Conservation (phyloP, 805 yeast species). For the Wickerhamiella shivajii region DNA sequence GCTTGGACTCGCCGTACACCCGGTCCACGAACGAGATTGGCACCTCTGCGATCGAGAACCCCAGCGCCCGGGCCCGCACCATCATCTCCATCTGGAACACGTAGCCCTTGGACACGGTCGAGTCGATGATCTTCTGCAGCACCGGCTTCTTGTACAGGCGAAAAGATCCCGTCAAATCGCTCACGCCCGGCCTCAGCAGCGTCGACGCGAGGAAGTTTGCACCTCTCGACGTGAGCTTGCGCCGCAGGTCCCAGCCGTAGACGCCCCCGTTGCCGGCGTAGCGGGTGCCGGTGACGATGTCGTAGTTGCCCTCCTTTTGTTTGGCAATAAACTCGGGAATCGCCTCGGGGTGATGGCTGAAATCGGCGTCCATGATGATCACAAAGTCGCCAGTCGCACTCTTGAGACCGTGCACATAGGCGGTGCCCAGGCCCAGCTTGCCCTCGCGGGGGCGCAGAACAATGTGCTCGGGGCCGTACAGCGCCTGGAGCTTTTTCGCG, state of each 20-base stretch:
- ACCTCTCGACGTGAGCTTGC: slow-evolving; percentile 64
- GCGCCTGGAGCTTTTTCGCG: slow-evolving; percentile 41
- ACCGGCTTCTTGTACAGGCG: slow-evolving; percentile 60
- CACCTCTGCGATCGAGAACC: slow-evolving; percentile 62
- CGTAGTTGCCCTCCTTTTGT: slow-evolving; percentile 32
- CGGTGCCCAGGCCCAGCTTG: slow-evolving; percentile 66
- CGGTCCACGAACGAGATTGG: slow-evolving; percentile 70
- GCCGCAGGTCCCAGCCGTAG: slow-evolving; percentile 70
- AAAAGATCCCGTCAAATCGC: slow-evolving; percentile 66
- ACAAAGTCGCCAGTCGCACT: slow-evolving; percentile 60
- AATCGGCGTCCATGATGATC: slow-evolving; percentile 74
- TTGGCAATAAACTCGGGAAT: slow-evolving; percentile 59
- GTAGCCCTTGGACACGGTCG: slow-evolving; percentile 61
- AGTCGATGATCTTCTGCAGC: slow-evolving; percentile 48
- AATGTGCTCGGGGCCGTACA: slow-evolving; percentile 30
- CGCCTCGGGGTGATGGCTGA: slow-evolving; percentile 61
- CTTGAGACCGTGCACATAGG: slow-evolving; percentile 64
- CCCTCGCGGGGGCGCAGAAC: slow-evolving; percentile 61
- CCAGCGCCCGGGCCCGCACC: slow-evolving; percentile 65
- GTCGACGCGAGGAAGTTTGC: slow-evolving; percentile 67
- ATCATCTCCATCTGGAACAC: slow-evolving; percentile 84
- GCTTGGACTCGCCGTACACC: slow-evolving; percentile 61
- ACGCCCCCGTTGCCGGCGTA: slow-evolving; percentile 75
- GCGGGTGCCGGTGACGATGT: slow-evolving; percentile 41
- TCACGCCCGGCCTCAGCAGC: slow-evolving; percentile 53